Evolutionary conservation across 345 rosid genomes (phyloP).

Genomic region (Stellera chamaejasme): DNA sequence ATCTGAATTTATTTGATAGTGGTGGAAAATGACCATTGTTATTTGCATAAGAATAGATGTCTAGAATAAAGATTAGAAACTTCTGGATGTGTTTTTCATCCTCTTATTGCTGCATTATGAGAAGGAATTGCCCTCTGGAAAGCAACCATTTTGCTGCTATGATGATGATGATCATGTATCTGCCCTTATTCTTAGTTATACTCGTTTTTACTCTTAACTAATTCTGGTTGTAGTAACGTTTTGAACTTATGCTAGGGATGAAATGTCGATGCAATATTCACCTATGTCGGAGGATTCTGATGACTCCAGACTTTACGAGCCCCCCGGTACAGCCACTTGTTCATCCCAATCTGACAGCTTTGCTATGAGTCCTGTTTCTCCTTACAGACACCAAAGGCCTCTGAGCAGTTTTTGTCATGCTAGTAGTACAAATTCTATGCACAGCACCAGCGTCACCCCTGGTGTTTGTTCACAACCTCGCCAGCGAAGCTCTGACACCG

Average conservation of each 20-base stretch:
- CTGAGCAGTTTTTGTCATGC: slow-evolving; percentile 17
- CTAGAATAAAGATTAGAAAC: too few species aligned
- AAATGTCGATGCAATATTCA: slow-evolving; percentile 72
- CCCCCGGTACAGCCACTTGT: slow-evolving; percentile 28
- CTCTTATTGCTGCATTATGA: too few species aligned
- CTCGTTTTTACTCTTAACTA: too few species aligned
- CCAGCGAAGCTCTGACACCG: slow-evolving; percentile 79
- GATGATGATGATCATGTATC: too few species aligned
- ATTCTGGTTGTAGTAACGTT: too few species aligned
- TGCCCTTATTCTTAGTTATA: too few species aligned
- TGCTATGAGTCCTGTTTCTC: slow-evolving; percentile 89
- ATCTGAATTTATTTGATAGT: too few species aligned
- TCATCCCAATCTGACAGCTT: slow-evolving; percentile 64
- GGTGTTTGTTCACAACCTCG: slow-evolving; percentile 42
- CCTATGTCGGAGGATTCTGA: slow-evolving; percentile 96
- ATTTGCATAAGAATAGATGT: too few species aligned
- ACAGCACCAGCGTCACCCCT: slow-evolving; percentile 21
- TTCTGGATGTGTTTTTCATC: too few species aligned
- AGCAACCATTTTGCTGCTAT: too few species aligned
- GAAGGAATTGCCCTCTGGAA: too few species aligned
- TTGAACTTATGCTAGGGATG: slow-evolving; percentile 50
- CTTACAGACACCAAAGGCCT: slow-evolving; percentile 60
- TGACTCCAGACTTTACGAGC: slow-evolving; percentile 57
- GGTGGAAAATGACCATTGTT: too few species aligned
- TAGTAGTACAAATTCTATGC: slow-evolving; percentile 18